Evolutionary conservation across 2,329 filamentous ascomycete species (phyloP).

Genomic region (Paecilomyces sp.): DNA sequence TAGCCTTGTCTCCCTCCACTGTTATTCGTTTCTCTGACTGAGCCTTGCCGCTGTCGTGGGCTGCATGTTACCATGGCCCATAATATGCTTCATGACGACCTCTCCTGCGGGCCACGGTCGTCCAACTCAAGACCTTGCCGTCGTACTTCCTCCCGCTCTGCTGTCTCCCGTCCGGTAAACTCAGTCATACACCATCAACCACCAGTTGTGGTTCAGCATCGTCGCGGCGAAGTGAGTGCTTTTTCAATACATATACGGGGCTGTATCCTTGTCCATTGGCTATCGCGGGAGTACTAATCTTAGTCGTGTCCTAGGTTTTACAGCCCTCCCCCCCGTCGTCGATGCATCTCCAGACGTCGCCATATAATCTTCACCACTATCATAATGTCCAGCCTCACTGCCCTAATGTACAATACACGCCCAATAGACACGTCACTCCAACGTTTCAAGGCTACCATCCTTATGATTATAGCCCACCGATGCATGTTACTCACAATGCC

Average conservation of each 20-base stretch:
- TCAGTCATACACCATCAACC: background rate
- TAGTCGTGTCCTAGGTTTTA: background rate
- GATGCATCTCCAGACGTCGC: background rate
- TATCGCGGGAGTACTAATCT: background rate
- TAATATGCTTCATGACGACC: conserved; percentile 1
- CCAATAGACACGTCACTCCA: background rate
- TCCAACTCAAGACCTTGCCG: background rate
- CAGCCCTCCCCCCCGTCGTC: background rate
- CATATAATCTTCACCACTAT: background rate
- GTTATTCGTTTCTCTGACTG: background rate
- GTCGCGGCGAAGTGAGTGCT: background rate
- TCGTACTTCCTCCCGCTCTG: background rate
- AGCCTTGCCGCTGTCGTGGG: background rate
- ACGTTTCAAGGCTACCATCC: background rate
- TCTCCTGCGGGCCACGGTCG: background rate
- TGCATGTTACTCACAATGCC: background rate
- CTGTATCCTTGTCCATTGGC: background rate
- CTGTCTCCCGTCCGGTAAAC: background rate
- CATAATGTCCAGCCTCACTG: background rate
- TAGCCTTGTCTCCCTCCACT: background rate
- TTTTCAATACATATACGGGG: background rate
- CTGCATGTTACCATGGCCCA: background rate
- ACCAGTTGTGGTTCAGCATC: background rate
- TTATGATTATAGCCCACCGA: background rate
- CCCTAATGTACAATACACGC: background rate